Conservation (phyloP, 1,284 basidiomycete genomes). For the Ustilago lituana region DNA sequence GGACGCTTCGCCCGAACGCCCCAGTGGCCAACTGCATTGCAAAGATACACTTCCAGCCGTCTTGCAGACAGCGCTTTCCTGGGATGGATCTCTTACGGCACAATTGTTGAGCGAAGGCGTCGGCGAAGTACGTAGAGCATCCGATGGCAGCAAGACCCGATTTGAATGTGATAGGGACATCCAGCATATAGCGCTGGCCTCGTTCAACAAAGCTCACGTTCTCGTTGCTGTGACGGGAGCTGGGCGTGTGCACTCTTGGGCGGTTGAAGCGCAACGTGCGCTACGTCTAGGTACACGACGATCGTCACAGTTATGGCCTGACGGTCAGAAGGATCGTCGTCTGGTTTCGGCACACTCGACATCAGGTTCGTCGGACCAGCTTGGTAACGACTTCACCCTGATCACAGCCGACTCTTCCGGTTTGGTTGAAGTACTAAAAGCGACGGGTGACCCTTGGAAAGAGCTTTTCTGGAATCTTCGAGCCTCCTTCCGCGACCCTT, state of each 20-base stretch:
- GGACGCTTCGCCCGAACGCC: background rate
- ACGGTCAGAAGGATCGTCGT: background rate
- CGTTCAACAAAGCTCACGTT: background rate
- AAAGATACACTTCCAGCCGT: background rate
- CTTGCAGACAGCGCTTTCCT: background rate
- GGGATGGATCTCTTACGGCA: conserved; percentile 11
- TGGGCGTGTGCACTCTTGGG: conserved; percentile 12
- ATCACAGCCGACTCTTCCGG: conserved; percentile 13
- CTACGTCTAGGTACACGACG: background rate
- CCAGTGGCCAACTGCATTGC: conserved; percentile 12
- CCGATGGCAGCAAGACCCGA: background rate
- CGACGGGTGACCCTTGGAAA: background rate
- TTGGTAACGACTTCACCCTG: conserved; percentile 2
- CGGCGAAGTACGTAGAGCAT: conserved; percentile 7
- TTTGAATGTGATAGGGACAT: conserved; percentile 13
- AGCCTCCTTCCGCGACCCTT: conserved; percentile 1
- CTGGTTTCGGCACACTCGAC: conserved; percentile 6
- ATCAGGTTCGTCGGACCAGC: background rate
- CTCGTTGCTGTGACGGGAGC: conserved; percentile 9
- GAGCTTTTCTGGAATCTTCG: conserved; percentile 1
- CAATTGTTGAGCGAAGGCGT: background rate
- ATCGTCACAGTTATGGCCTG: background rate
- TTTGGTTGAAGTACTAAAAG: conserved; percentile 8
- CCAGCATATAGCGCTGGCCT: conserved; percentile 6
- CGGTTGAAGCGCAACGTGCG: background rate